Percentiles rank a stretch among this genome's conserved stretches.
Evolutionary conservation across 2,329 filamentous ascomycete genomes (phyloP).

Genomic region (Pezicula rhizophila): DNA sequence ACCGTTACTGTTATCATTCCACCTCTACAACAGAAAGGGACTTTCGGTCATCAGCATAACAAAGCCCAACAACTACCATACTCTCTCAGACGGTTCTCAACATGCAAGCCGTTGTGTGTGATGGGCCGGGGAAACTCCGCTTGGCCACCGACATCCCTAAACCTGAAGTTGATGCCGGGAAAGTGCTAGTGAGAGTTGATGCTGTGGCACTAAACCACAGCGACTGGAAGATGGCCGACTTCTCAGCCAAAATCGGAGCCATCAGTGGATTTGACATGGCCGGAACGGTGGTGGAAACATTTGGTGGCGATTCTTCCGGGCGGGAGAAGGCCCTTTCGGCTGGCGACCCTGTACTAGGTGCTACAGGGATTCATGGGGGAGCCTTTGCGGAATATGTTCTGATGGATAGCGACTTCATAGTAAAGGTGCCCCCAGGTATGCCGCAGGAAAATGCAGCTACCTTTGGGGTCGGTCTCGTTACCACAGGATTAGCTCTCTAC

Average conservation of each 20-base stretch:
- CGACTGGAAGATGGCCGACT: background rate
- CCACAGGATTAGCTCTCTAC: background rate
- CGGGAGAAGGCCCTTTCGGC: background rate
- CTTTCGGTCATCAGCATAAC: too few relatives aligned
- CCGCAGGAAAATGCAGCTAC: background rate
- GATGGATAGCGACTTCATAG: background rate
- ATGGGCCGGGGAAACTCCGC: background rate
- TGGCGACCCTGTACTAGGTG: background rate
- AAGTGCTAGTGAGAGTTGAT: background rate
- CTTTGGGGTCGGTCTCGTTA: background rate
- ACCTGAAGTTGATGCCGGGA: background rate
- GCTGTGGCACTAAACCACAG: background rate
- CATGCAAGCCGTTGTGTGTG: background rate
- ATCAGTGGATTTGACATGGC: background rate
- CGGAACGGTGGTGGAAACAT: background rate
- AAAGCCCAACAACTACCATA: conserved; percentile 5
- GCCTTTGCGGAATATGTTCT: background rate
- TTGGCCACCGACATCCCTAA: background rate
- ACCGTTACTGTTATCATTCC: too few relatives aligned
- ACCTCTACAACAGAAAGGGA: too few relatives aligned
- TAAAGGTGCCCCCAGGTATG: background rate
- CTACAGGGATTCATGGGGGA: background rate
- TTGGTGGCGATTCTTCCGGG: background rate
- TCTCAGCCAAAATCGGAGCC: background rate
- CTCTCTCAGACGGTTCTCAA: background rate